phyloP scores from a whole-genome alignment of 2,329 filamentous ascomycete genomes.

The Calonectria fujianensis region DNA sequence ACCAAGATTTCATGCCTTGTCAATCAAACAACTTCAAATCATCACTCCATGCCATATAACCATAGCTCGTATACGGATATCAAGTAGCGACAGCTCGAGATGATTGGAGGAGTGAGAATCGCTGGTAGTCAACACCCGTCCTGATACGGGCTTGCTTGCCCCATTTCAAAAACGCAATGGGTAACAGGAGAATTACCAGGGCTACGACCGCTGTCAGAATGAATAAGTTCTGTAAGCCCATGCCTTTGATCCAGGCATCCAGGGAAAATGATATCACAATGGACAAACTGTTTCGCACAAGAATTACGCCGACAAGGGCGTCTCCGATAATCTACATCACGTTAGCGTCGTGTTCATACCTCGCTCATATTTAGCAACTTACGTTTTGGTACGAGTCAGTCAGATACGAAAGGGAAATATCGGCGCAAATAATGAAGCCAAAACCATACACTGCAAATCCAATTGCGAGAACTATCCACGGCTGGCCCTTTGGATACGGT shows the following conservation, averaged over 20 bases:
- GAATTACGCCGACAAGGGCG: slow-evolving; percentile 50
- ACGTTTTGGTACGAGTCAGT: slow-evolving; percentile 62
- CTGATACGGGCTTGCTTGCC: neutral
- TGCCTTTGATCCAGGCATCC: slow-evolving; percentile 49
- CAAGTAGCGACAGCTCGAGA: neutral
- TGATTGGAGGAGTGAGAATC: neutral
- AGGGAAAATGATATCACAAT: slow-evolving; percentile 49
- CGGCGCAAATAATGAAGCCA: slow-evolving; percentile 59
- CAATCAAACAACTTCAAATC: neutral
- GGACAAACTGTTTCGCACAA: slow-evolving; percentile 51
- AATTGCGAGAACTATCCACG: slow-evolving; percentile 62
- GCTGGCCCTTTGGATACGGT: slow-evolving; percentile 54
- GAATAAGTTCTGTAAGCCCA: slow-evolving; percentile 44
- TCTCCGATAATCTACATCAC: slow-evolving; percentile 51
- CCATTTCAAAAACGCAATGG: neutral
- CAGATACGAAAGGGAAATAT: slow-evolving; percentile 58
- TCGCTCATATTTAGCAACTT: slow-evolving; percentile 21
- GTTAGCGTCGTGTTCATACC: neutral
- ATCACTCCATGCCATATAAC: neutral
- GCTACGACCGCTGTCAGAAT: neutral
- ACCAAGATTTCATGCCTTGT: neutral
- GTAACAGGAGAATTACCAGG: neutral
- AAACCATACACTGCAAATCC: slow-evolving; percentile 61
- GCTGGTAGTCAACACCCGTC: neutral
- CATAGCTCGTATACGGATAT: neutral